phyloP scores from a whole-genome alignment of 2,329 filamentous ascomycete genomes.

The Aspergillus oerlinghausenensis region DNA sequence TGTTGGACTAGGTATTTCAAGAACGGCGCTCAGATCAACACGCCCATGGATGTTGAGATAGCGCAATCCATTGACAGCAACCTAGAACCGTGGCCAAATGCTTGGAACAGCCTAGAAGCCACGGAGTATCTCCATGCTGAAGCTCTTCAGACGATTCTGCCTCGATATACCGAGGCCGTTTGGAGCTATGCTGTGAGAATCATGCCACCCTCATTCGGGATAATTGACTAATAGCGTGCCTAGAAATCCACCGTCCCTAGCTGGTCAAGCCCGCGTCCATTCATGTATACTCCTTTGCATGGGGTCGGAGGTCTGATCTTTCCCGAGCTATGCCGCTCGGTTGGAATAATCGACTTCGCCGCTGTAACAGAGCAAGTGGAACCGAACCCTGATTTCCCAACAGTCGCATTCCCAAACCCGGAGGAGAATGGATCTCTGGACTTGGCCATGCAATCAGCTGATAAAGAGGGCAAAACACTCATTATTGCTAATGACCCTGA shows the following conservation, averaged over 20 bases:
- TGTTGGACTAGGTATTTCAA: constrained; percentile 48
- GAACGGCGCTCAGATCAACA: constrained; percentile 63
- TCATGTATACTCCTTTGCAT: constrained; percentile 42
- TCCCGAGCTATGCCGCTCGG: constrained; percentile 27
- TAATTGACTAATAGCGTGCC: constrained; percentile 10
- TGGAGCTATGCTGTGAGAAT: constrained; percentile 28
- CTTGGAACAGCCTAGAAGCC: constrained; percentile 46
- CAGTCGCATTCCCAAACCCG: constrained; percentile 61
- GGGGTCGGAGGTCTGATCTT: constrained; percentile 36
- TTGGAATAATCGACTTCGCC: constrained; percentile 31
- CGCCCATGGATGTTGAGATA: constrained; percentile 57
- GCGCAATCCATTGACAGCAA: constrained; percentile 54
- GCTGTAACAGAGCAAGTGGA: constrained; percentile 45
- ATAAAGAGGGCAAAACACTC: constrained; percentile 44
- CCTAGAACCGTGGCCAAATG: constrained; percentile 44
- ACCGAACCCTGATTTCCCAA: constrained; percentile 62
- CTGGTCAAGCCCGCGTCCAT: constrained; percentile 25
- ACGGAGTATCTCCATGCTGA: constrained; percentile 26
- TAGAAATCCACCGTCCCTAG: constrained; percentile 32
- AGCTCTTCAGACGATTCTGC: constrained; percentile 24
- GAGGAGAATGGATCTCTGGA: constrained; percentile 61
- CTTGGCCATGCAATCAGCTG: constrained; percentile 54
- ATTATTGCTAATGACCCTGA: constrained; percentile 63
- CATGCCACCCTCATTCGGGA: neutral
- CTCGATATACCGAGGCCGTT: constrained; percentile 27